Percentiles rank a stretch among this genome's conserved stretches.
Evolutionary conservation across 1,284 basidiomycete genomes (phyloP).

Genomic region (Boletus hoseneyae): DNA sequence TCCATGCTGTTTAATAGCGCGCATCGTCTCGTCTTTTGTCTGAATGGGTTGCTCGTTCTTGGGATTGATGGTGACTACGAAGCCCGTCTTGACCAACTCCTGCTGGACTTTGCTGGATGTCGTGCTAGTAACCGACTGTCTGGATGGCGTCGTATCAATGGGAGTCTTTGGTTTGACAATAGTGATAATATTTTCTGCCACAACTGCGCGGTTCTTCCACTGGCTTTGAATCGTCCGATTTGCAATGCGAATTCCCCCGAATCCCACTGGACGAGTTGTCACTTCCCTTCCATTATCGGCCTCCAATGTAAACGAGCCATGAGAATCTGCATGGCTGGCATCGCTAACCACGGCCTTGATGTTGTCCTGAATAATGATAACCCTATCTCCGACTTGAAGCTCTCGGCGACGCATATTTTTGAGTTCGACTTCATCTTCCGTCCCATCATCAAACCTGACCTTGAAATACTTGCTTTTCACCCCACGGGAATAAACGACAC

Average conservation of each 20-base stretch:
- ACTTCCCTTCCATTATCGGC: conserved; percentile 39
- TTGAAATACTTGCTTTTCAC: conserved; percentile 36
- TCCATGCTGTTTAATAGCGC: conserved; percentile 50
- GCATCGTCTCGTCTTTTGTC: conserved; percentile 40
- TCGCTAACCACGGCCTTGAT: conserved; percentile 36
- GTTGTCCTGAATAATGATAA: conserved; percentile 39
- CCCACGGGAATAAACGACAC: conserved; percentile 42
- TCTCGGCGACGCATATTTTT: conserved; percentile 53
- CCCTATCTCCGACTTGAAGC: conserved; percentile 53
- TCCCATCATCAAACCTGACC: conserved; percentile 62
- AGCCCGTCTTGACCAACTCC: conserved; percentile 43
- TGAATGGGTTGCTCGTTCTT: conserved; percentile 27
- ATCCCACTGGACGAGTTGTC: conserved; percentile 22
- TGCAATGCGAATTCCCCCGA: conserved; percentile 45
- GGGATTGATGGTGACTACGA: conserved; percentile 48
- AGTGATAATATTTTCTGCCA: conserved; percentile 40
- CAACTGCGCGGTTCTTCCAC: conserved; percentile 52
- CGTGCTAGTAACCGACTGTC: conserved; percentile 30
- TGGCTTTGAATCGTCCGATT: conserved; percentile 44
- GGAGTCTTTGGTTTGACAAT: conserved; percentile 32
- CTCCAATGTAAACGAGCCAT: conserved; percentile 38
- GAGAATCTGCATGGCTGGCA: conserved; percentile 32
- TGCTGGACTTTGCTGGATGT: conserved; percentile 34
- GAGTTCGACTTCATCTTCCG: conserved; percentile 43
- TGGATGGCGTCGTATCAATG: conserved; percentile 44